Base-by-base conservation (phyloP, 1,284 basidiomycete species). In the Phylloboletellus chloephorus region DNA sequence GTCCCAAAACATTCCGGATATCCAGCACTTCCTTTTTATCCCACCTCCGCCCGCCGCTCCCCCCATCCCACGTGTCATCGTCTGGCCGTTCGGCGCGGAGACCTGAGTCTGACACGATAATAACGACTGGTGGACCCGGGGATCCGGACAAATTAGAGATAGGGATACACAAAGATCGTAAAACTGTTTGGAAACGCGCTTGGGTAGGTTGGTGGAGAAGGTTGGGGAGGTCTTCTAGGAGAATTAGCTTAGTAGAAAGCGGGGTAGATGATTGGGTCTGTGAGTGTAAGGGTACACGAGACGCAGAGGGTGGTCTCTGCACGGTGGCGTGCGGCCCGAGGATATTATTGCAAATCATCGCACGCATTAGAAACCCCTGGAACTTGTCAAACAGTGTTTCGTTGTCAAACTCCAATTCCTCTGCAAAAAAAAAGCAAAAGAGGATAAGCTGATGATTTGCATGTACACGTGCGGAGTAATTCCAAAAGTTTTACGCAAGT, bases 141-240 rank as follows among this genome's bases (percentile, higher is more conserved):
- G 46, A 59, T 20, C 37, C 43, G 4, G 47, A 36, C 9, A 37
- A 48, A 56, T 37, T 63, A 40, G 13, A 61, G 49, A 64, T 51
- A 37, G 66, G 60, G 17, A 66, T 60, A 11, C 80, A 76, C 35
- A 88, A 72, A 0, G 73, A 64, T 17, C 76, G 65, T 0, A 98
- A 63, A 0, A 82, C 72, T 0, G 74, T 67, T 50, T 96, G 91
- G 56, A 98, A 94, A 1, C 78, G 74, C 3, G 72, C 64, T 48
- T 84, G 82, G 0, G 88, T 94, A 3, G 73, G 67, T 1, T 73
- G 63, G 56, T 94, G 87, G 4, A 88, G 67, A 30, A 98, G 74
- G 57, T 98, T 97, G 0, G 95, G 95, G 3, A 98, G 72, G 46
- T 97, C 90, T 60, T 97, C 93, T 7, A 98, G 70, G 6, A 98